Base-by-base conservation (phyloP, 1,284 basidiomycete species). In the Tremellales sp. region DNA sequence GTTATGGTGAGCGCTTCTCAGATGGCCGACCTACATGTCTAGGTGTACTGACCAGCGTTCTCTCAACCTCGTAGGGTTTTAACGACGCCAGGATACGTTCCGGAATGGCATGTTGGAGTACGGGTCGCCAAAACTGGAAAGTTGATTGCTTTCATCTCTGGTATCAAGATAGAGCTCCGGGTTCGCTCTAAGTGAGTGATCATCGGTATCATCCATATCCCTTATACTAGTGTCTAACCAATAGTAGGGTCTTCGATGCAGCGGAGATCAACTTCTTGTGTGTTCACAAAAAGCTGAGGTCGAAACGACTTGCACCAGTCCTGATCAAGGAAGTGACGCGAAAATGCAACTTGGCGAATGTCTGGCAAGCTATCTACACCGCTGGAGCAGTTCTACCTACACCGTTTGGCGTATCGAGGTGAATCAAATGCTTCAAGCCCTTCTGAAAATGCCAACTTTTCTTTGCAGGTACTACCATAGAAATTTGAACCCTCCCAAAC, bases 351-450 rank as follows among this genome's bases (percentile, higher is more conserved):
- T 76, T 97, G 16, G 80, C 82, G 52, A 87, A 91, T 40, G 79
- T 95, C 42, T 98, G 97, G 76, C 95, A 99, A 73, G 95, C 95
- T 4, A 88, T 98, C 47, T 98, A 98, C 71, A 99, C 95, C 0
- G 93, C 82, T 24, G 91, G 93, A 6, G 82, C 90, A 14, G 81
- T 93, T 28, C 75, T 97, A 21, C 92, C 92, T 7, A 95, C 92
- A 0, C 93, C 93, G 0, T 81, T 95, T 21, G 81, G 87, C 4
- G 84, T 83, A 12, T 91, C 86, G 70, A 78, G 84, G 82, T 85
- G 62, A 51, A 79, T 71, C 12, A 27, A 39, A 8, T 36, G 8
- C n/a, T 10, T 10, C 37, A 25, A 28, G 5, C 18, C 2, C 18
- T 13, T 33, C 13, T 18, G 25, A 35, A 21, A n/a, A 10, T 16